phyloP scores from a whole-genome alignment of 2,329 filamentous ascomycete species.

The Herpotrichia juniperi region DNA sequence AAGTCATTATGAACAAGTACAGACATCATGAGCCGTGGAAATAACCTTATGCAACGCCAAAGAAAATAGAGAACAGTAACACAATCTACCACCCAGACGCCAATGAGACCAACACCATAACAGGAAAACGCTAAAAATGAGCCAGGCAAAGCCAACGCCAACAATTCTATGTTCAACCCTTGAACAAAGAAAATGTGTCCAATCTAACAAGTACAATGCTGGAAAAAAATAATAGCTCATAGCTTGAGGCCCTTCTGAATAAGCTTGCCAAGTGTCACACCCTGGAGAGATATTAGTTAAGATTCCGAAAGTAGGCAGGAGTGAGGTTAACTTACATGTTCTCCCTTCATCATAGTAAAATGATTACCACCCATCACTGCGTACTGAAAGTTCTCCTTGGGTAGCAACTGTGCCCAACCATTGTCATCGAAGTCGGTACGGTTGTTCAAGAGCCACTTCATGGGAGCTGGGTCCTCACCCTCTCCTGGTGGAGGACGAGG shows the following conservation, averaged over 20 bases:
- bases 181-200: constrained; percentile 43
- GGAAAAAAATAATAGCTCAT: constrained; percentile 16
- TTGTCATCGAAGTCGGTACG: constrained; percentile 73
- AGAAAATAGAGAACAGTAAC: too few relatives aligned
- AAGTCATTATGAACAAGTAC: constrained; percentile 1
- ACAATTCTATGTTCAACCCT: constrained; percentile 40
- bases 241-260: constrained; percentile 51
- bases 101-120: constrained; percentile 13
- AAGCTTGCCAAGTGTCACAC: constrained; percentile 49
- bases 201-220: constrained; percentile 12
- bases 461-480: constrained; percentile 59
- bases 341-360: constrained; percentile 77
- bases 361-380: constrained; percentile 75
- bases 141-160: constrained; percentile 25
- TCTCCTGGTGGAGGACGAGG: constrained; percentile 69
- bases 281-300: constrained; percentile 38
- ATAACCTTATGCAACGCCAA: not conserved
- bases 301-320: not conserved
- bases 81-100: not conserved
- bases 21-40: not conserved
- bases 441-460: constrained; percentile 74
- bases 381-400: constrained; percentile 65
- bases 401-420: constrained; percentile 71
- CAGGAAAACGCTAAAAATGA: constrained; percentile 13
- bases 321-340: constrained; percentile 46